Evolutionary conservation across 1,284 basidiomycete species (phyloP).

Genomic region (Bjerkandera adusta): DNA sequence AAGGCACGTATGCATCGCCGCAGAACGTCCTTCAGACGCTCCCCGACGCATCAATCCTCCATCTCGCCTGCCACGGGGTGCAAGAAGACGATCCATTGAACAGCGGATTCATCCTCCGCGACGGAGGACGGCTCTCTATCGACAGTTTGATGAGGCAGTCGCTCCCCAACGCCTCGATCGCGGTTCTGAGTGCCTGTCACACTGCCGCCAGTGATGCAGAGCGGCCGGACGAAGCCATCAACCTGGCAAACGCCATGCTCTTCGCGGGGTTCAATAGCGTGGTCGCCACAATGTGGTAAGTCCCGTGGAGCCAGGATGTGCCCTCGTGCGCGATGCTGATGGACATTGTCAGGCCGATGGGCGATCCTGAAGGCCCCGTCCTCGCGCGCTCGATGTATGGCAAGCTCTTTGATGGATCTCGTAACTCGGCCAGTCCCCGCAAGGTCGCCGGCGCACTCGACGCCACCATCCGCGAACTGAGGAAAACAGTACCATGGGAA

Average conservation of each 20-base stretch:
- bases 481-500: neutral
- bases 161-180: slow-evolving; percentile 4
- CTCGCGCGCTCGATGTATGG: neutral
- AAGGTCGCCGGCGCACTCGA: neutral
- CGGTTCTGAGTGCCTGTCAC: neutral
- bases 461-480: neutral
- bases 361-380: neutral
- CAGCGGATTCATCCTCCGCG: slow-evolving; percentile 7
- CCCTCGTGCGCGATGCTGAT: neutral
- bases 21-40: neutral
- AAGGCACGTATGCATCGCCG: too few species aligned
- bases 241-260: slow-evolving; percentile 12
- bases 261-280: slow-evolving; percentile 13
- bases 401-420: neutral
- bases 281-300: slow-evolving; percentile 9
- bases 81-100: slow-evolving; percentile 6
- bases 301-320: neutral
- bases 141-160: neutral
- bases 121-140: slow-evolving; percentile 3
- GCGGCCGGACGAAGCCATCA: slow-evolving; percentile 9
- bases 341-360: neutral
- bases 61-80: slow-evolving; percentile 8
- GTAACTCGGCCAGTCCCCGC: neutral
- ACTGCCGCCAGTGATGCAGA: slow-evolving; percentile 5
- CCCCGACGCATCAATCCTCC: slow-evolving; percentile 7